These are phyloP conservation scores for Grigorovia jiainica DNA, from an alignment of 805 yeast genomes.

Conservation along the genomic window DNA sequence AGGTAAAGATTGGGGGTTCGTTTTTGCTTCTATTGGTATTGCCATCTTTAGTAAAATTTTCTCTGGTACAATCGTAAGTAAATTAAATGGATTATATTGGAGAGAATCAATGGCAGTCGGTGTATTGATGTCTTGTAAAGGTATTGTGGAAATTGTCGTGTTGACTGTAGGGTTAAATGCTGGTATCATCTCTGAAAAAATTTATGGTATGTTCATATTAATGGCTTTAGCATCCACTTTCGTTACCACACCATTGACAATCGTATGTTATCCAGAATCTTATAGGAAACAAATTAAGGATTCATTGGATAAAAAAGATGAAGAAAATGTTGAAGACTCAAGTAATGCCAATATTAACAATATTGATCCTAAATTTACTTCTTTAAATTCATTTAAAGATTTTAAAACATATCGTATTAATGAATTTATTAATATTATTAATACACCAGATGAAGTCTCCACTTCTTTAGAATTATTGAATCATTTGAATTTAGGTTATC, in stretches of 20 bases:
- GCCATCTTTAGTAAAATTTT: conserved; percentile 59
- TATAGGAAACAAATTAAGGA: conserved; percentile 44
- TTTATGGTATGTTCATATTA: conserved; percentile 71
- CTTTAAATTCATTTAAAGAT: conserved; percentile 13
- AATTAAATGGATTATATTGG: conserved; percentile 52
- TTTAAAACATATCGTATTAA: conserved; percentile 13
- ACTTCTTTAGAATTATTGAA: conserved; percentile 23
- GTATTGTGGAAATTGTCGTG: conserved; percentile 78
- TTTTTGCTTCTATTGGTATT: conserved; percentile 53
- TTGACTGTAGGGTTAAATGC: conserved; percentile 66
- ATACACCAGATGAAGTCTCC: conserved; percentile 25
- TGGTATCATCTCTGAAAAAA: conserved; percentile 51
- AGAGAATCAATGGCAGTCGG: conserved; percentile 73
- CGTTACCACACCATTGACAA: conserved; percentile 67
- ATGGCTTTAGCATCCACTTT: conserved; percentile 78
- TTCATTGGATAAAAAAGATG: conserved; percentile 15
- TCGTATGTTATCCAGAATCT: conserved; percentile 48
- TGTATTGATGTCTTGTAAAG: conserved; percentile 78
- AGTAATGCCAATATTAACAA: background rate
- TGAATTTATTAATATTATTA: conserved; percentile 17
- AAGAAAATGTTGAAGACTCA: background rate
- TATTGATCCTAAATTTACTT: background rate
- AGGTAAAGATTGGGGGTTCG: conserved; percentile 74
- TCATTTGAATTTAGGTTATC: conserved; percentile 13
- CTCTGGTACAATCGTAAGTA: conserved; percentile 62